A percentile compares a stretch with the other conserved stretches of the same genome.
Conservation (phyloP, 140 eudicot genomes). For the Anethum foeniculum region DNA sequence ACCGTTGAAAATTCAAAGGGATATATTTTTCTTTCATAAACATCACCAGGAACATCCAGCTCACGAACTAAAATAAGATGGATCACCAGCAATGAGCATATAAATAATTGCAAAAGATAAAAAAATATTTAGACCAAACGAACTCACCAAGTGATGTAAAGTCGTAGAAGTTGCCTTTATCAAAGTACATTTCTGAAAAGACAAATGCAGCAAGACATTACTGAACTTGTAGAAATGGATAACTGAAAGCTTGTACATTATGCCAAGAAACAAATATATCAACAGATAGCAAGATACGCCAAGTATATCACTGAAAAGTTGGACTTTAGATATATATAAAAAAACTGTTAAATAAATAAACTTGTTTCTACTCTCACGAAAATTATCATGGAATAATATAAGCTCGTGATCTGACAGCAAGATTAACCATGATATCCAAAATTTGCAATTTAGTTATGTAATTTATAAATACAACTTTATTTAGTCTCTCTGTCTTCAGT, state of each 20-base stretch:
- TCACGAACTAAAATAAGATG: slow-evolving; percentile 12
- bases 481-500: no score
- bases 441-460: no score
- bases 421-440: no score
- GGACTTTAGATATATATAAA: neutral
- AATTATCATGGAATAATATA: no score
- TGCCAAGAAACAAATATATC: neutral
- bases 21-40: no score
- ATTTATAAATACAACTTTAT: no score
- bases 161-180: slow-evolving; percentile 91
- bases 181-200: slow-evolving; percentile 86
- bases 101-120: neutral
- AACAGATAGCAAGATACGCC: neutral
- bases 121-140: neutral
- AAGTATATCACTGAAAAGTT: neutral
- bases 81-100: neutral
- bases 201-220: neutral
- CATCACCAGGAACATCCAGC: neutral
- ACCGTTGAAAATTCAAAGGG: no score
- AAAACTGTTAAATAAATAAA: no score
- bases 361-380: no score
- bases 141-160: slow-evolving; percentile 88
- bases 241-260: neutral
- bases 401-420: no score
- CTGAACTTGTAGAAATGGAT: neutral